Conservation (phyloP, 768 basidiomycete genomes). For the Exidia glandulosa region DNA sequence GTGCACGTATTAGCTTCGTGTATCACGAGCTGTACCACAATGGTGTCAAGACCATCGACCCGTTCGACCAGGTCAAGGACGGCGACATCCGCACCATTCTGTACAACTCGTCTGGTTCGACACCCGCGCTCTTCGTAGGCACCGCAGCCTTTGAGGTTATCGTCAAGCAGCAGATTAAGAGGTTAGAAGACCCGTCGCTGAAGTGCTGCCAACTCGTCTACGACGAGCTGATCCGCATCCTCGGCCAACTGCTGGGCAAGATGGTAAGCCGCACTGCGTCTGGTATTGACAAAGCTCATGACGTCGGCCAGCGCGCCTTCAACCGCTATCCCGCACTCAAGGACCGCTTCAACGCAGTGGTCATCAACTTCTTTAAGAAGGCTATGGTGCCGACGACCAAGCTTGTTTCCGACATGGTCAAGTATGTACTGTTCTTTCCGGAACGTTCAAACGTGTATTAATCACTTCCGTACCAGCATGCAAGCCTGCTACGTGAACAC, state of each 20-base stretch:
- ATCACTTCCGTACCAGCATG: slow-evolving; percentile 45
- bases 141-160: slow-evolving; percentile 97
- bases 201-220: slow-evolving; percentile 95
- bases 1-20: slow-evolving; percentile 96
- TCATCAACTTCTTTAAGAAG: slow-evolving; percentile 93
- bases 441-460: neutral
- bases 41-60: slow-evolving; percentile 91
- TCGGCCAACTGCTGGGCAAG: slow-evolving; percentile 82
- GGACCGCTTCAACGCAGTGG: slow-evolving; percentile 91
- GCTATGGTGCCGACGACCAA: slow-evolving; percentile 92
- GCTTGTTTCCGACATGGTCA: slow-evolving; percentile 84
- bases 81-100: slow-evolving; percentile 92
- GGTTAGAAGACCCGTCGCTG: slow-evolving; percentile 85
- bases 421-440: slow-evolving; percentile 40
- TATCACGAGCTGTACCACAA: slow-evolving; percentile 98
- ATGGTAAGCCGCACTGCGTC: slow-evolving; percentile 42
- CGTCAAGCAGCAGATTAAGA: slow-evolving; percentile 97
- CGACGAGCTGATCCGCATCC: slow-evolving; percentile 93
- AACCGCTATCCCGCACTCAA: slow-evolving; percentile 92
- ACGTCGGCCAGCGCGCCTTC: slow-evolving; percentile 68
- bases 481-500: slow-evolving; percentile 99
- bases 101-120: slow-evolving; percentile 98
- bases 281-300: neutral
- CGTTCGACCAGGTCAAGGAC: slow-evolving; percentile 98
- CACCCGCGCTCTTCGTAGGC: slow-evolving; percentile 91